Base-by-base conservation (phyloP, 768 basidiomycete genomes). In the Cystofilobasidium ferigula region DNA sequence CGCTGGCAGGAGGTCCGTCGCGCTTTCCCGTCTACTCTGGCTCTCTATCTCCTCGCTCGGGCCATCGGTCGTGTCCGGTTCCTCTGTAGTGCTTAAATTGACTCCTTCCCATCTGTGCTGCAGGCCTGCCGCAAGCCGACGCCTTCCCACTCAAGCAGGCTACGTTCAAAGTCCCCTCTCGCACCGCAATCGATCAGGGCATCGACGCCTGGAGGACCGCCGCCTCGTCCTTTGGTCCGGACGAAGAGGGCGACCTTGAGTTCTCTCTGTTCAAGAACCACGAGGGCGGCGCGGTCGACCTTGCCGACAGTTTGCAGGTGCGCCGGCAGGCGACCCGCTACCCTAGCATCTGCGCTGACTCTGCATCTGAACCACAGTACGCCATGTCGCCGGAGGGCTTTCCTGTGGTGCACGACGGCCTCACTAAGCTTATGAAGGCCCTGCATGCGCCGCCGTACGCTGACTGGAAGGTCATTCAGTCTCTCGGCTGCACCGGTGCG, bases 401-500 rank as follows among this genome's bases (percentile, higher is more conserved):
- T 58, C 43, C 57, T 30, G 47, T 51, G 45, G 24, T 65, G 16
- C 18, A 59, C 26, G 51, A 51, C 24, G 57, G 42, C 10, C 51
- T 65, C 8, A 34, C 2, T 6, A 36, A 65, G 51, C 22, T 65
- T 14, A 65, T 43, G 45, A 30, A 38, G 24, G 57, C 60, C 47
- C 38, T 65, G 20, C 64, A 65, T 36, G 24, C 43, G 28, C 57
- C 43, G 5, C 64, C 64, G 10, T 59, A 53, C 58, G n/a, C 58
- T 34, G 64, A 65, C 35, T 40, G 36, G 2, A 51, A 38, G 24
- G 58, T 65, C 58, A 45, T 51, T 6, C 51, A 53, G 24, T 47
- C 64, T 12, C 64, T 65, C 48, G 64, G 64, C 18, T 65, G 64
- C 59, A 65, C 64, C 28, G 62, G 54, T 63, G 26, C 47, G 61